A percentile compares a stretch with the other conserved stretches of the same genome.
Evolutionary conservation across 2,329 filamentous ascomycete species (phyloP).

Genomic region (Colletotrichum sojae): DNA sequence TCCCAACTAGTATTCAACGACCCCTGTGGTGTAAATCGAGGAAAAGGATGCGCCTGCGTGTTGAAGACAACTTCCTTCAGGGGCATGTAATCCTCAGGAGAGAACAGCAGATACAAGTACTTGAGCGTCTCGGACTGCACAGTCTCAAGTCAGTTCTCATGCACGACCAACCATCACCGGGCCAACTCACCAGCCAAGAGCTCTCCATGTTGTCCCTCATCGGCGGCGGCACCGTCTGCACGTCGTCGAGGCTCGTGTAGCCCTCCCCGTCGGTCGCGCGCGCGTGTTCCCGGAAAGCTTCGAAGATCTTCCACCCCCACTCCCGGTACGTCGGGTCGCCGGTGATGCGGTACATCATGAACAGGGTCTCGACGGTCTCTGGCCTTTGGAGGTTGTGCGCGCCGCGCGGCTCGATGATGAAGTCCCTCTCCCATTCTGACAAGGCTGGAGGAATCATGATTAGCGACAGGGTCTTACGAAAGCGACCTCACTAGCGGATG

Average conservation of each 20-base stretch:
- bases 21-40: conserved; percentile 84
- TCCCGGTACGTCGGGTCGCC: conserved; percentile 79
- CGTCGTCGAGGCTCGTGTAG: conserved; percentile 73
- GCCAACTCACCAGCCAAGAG: conserved; percentile 71
- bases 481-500: neutral
- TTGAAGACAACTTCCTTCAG: conserved; percentile 92
- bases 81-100: conserved; percentile 78
- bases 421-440: conserved; percentile 80
- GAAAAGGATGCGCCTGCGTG: conserved; percentile 93
- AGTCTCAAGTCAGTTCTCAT: neutral
- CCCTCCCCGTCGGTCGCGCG: conserved; percentile 69
- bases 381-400: conserved; percentile 81
- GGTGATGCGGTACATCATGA: conserved; percentile 86
- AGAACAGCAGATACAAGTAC: conserved; percentile 97
- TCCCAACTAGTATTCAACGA: conserved; percentile 87
- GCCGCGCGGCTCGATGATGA: conserved; percentile 79
- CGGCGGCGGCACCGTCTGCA: conserved; percentile 65
- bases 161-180: neutral
- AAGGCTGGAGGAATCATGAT: neutral
- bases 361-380: conserved; percentile 81
- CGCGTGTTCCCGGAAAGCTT: conserved; percentile 76
- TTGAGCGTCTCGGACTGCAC: conserved; percentile 90
- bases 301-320: conserved; percentile 86
- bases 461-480: neutral
- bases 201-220: conserved; percentile 81